Evolutionary conservation across 371 early-diverging fungal genomes (phyloP), one percentile per base, ranked within the genome.

Genomic region (Syncephalastrum monosporum): DNA sequence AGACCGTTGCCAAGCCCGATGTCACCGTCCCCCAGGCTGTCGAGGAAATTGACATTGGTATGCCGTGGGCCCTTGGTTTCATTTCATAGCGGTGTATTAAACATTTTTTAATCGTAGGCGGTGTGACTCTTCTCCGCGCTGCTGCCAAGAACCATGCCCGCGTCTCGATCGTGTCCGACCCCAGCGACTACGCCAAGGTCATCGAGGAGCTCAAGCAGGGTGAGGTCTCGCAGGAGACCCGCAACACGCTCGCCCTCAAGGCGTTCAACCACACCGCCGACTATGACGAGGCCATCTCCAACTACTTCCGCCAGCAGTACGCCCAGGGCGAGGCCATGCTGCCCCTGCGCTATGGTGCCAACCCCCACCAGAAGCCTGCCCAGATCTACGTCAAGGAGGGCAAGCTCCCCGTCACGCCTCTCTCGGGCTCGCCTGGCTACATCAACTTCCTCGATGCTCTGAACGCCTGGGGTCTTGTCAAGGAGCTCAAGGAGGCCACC

Each of bases 131-230:
- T 56, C 83, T 97, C 50, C 90, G 98, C 59, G 98, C 98, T 56
- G 98, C 97, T 59, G 98, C 98, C 65, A 98, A 98, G 88, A 98
- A 98, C 82, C 97, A 97, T 69, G 91, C 87, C 24, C 91, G 98
- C 48, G 97, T 97, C 45, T 86, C 93, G 50, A 88, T 98, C 45
- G 71, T 95, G 38, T 91, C 90, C 50, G 97, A 98, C 71, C 97
- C 97, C 51, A 72, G 77, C 44, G 98, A 98, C 69, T 98, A 98
- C 69, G 56, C 83, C 23, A 81, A 76, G 47, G 72, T 98, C 54
- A 72, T 95, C 61, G 67, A 68, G 25, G 92, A 95, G 73, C 74
- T 94, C 54, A 82, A 77, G 79, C 64, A 51, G 15, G 72, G 70
- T 55, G 75, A 78, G 23, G 63, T 68, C 7, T 72, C 74, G 23